Percentiles rank a stretch among this genome's conserved stretches.
Conservation (phyloP, 2,329 filamentous ascomycete species). For the Xylaria sp. region DNA sequence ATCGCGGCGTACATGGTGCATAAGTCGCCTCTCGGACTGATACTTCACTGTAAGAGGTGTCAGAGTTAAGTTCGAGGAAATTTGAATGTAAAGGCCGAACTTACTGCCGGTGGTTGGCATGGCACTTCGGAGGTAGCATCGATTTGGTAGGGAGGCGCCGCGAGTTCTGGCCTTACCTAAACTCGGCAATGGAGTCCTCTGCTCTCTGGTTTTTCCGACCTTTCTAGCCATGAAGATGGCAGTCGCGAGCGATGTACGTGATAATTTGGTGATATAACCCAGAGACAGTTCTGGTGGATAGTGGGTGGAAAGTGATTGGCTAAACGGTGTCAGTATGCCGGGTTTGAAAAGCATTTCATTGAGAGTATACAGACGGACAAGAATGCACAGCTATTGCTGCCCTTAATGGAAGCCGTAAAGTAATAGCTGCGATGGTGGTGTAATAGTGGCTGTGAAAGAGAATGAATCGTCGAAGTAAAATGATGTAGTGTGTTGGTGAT, state of each 20-base stretch:
- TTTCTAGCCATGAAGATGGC: background rate
- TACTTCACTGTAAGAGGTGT: conserved; percentile 2
- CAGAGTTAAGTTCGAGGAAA: background rate
- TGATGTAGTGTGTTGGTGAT: background rate
- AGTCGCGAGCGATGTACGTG: background rate
- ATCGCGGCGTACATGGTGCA: conserved; percentile 3
- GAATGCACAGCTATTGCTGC: background rate
- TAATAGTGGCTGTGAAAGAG: too few species aligned
- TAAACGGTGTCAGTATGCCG: background rate
- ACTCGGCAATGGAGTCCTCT: background rate
- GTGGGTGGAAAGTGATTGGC: background rate
- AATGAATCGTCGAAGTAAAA: too few species aligned
- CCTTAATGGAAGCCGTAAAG: background rate
- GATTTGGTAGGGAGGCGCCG: too few species aligned
- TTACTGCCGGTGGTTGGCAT: conserved; percentile 14
- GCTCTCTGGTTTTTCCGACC: background rate
- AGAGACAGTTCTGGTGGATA: background rate
- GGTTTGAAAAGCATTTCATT: background rate
- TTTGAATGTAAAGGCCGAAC: background rate
- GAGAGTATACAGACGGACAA: background rate
- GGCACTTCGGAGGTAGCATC: background rate
- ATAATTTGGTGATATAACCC: background rate
- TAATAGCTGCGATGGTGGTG: background rate
- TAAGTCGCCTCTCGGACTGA: background rate
- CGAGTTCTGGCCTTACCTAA: too few species aligned